Conservation (phyloP, 257 asterid species). For the Primulina eburnea region DNA sequence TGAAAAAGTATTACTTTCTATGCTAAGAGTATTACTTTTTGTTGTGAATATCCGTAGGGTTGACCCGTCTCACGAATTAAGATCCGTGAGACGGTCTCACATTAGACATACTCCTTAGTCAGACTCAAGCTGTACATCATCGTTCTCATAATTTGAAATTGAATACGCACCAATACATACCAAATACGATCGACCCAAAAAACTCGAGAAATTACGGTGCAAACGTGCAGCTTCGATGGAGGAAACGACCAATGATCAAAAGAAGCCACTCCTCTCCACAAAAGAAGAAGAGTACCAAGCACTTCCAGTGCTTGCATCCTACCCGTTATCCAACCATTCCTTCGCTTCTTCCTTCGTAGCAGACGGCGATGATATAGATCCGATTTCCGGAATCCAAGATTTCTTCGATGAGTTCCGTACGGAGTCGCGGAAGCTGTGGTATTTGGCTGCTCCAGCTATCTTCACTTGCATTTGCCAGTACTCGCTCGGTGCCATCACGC, state of each 20-base stretch:
- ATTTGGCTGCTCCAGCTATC: constrained; percentile 28
- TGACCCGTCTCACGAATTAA: no score
- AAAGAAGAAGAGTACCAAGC: not conserved
- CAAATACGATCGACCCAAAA: no score
- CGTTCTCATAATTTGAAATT: no score
- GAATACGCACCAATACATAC: no score
- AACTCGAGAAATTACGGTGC: no score
- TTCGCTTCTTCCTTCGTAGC: constrained; percentile 21
- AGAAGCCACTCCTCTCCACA: not conserved
- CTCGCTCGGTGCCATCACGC: constrained; percentile 30
- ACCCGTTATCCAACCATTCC: not conserved
- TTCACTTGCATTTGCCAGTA: constrained; percentile 33
- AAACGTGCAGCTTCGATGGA: not conserved
- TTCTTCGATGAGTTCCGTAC: constrained; percentile 20
- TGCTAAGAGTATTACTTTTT: no score
- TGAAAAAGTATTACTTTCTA: no score
- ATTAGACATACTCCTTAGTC: no score
- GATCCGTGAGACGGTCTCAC: no score
- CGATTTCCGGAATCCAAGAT: constrained; percentile 8
- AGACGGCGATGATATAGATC: constrained; percentile 23
- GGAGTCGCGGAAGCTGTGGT: constrained; percentile 30
- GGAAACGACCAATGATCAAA: not conserved
- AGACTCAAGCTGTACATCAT: no score
- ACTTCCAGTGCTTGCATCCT: not conserved
- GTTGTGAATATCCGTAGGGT: no score